Evolutionary conservation across 139 green algal genomes (phyloP), one percentile per base, ranked within the genome.

Genomic region (Diplosphaera chodatii): DNA sequence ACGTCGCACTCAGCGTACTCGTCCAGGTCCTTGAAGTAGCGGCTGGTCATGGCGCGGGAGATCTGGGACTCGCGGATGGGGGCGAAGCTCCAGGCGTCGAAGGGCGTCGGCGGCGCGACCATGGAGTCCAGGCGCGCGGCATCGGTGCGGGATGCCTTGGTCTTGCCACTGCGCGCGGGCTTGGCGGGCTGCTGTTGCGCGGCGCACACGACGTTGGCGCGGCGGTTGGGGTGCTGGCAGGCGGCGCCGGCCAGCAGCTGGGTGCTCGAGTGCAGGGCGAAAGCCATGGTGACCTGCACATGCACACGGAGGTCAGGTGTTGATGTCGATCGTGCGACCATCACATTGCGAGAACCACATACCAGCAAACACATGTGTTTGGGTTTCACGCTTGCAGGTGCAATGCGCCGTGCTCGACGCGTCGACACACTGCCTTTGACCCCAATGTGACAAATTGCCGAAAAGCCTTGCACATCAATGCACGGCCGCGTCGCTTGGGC

Each of bases 1-100:
- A 84, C 74, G 33, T 88, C 85, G 33, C 87, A 74, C 72, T 94
- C 89, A 8, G 94, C 93, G 64, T 92, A 92, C 31, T 88, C 79
- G 73, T 97, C 74, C 74, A 98, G 75, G 77, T 97, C 92, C 18
- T 84, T 85, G 77, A 98, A 96, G 90, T 98, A 98, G 64, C 94
- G 84, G 20, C 71, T 76, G 69, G 91, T 96, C 92, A 97, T 97
- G 33, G 91, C 91, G 62, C 92, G 87, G 23, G 33, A 74, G 48
- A 87, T 80, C 56, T 83, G 37, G 8, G 88, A 78, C 86, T 96
- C 91, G 4, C 80, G 74, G 80, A 96, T 93, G 33, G 87, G 81
- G 1, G 75, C 80, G 66, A 96, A 96, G 40, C 73, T 85, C 78
- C 76, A 88, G 75, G 82, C 73, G 66, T 91, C 88, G 32, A 86